These are phyloP conservation scores for Simplicillium aogashimaense DNA, from an alignment of 2,329 filamentous ascomycete genomes.

Conservation along the genomic window DNA sequence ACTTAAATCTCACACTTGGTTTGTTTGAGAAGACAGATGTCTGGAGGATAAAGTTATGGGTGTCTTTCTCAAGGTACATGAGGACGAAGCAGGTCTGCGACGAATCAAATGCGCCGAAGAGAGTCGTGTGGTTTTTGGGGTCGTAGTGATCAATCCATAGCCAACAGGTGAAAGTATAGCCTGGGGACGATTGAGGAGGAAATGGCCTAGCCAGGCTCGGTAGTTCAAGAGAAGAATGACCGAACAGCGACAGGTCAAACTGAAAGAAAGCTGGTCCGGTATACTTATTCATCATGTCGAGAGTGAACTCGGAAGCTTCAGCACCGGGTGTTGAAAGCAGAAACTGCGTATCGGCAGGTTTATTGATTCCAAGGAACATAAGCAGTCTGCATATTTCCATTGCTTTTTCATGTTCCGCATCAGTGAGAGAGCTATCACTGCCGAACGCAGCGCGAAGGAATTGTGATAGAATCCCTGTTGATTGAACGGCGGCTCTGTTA, in stretches of 20 bases:
- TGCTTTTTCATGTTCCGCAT: slow-evolving; percentile 48
- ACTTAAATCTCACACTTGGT: slow-evolving; percentile 90
- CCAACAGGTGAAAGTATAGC: slow-evolving; percentile 89
- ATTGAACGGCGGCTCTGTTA: slow-evolving; percentile 63
- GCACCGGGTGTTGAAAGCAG: slow-evolving; percentile 47
- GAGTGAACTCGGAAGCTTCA: slow-evolving; percentile 55
- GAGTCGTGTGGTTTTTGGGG: slow-evolving; percentile 73
- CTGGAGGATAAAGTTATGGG: slow-evolving; percentile 87
- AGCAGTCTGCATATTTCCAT: slow-evolving; percentile 59
- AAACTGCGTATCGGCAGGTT: slow-evolving; percentile 73
- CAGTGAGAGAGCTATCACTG: slow-evolving; percentile 36
- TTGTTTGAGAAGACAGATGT: slow-evolving; percentile 80
- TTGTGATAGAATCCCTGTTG: slow-evolving; percentile 58
- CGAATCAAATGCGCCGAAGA: slow-evolving; percentile 90
- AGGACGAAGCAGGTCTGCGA: slow-evolving; percentile 90
- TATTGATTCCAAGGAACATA: slow-evolving; percentile 66
- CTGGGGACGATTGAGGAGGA: slow-evolving; percentile 67
- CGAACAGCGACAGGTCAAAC: slow-evolving; percentile 82
- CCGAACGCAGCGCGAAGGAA: slow-evolving; percentile 55
- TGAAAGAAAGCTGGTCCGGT: slow-evolving; percentile 78
- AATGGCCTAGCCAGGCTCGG: slow-evolving; percentile 78
- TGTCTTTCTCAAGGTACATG: slow-evolving; percentile 88
- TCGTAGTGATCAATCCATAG: slow-evolving; percentile 84
- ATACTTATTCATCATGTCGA: slow-evolving; percentile 65
- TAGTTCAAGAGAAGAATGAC: slow-evolving; percentile 84